Evolutionary conservation across 306 rosid species (phyloP).

Genomic region (Quillaja saponaria): DNA sequence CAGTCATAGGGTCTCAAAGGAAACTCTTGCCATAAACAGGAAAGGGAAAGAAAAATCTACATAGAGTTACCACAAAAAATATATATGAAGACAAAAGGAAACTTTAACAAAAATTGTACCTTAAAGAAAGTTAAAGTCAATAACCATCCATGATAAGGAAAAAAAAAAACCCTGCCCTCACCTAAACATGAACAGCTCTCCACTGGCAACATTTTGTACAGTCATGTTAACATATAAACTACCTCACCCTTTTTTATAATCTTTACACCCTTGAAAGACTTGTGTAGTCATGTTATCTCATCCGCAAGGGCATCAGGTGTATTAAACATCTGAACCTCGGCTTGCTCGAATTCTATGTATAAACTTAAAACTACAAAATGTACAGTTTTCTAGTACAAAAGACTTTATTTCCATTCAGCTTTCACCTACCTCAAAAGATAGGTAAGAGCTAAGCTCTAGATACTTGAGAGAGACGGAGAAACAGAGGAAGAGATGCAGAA

Average conservation of each 20-base stretch:
- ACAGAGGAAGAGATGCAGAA: conserved; percentile 40
- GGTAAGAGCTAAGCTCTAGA: conserved; percentile 48
- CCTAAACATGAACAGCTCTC: conserved; percentile 68
- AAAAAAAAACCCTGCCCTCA: conserved; percentile 48
- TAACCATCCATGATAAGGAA: conserved; percentile 53
- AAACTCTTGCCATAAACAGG: too few species aligned
- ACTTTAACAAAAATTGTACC: conserved; percentile 33
- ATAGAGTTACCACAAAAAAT: neutral
- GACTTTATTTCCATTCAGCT: conserved; percentile 59
- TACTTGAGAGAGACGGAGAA: conserved; percentile 32
- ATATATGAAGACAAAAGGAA: neutral
- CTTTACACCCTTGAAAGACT: conserved; percentile 64
- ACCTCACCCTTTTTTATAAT: conserved; percentile 64
- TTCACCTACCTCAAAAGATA: conserved; percentile 44
- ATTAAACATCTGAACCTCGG: conserved; percentile 51
- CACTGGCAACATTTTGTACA: conserved; percentile 77
- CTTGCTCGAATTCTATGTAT: conserved; percentile 67
- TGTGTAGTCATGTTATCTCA: conserved; percentile 62
- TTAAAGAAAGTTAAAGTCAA: conserved; percentile 34
- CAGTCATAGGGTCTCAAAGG: too few species aligned
- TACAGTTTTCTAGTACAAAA: conserved; percentile 80
- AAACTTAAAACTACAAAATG: conserved; percentile 81
- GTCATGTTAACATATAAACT: conserved; percentile 56
- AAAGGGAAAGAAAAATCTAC: too few species aligned
- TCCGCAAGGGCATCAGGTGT: conserved; percentile 56